Percentiles rank a stretch among this genome's conserved stretches.
Evolutionary conservation across 2,329 filamentous ascomycete genomes (phyloP).

Genomic region (Stachybotrys chlorohalonatus): DNA sequence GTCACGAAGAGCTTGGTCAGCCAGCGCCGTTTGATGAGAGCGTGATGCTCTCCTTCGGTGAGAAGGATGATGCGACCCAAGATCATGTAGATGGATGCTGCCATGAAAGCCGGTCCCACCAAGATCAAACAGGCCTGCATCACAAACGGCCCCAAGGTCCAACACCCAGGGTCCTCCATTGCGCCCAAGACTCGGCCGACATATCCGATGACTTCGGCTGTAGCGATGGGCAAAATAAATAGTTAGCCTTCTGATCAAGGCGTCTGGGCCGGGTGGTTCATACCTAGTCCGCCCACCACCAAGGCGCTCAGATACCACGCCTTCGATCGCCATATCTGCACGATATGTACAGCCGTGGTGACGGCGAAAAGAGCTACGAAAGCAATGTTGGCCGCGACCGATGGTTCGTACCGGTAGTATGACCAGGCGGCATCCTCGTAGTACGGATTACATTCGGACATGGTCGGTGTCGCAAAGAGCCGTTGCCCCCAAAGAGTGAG

Average conservation of each 20-base stretch:
- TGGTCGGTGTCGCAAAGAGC: background rate
- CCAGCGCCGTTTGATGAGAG: slow-evolving; percentile 28
- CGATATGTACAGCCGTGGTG: slow-evolving; percentile 10
- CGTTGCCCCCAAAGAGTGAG: background rate
- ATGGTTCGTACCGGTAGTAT: slow-evolving; percentile 14
- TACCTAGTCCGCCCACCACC: slow-evolving; percentile 13
- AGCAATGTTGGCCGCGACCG: slow-evolving; percentile 10
- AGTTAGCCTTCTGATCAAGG: background rate
- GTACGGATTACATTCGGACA: slow-evolving; percentile 9
- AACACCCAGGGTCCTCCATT: slow-evolving; percentile 24
- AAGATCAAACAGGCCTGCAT: slow-evolving; percentile 28
- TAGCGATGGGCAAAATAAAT: too few species aligned
- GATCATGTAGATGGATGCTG: slow-evolving; percentile 38
- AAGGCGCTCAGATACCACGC: slow-evolving; percentile 17
- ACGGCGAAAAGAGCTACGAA: slow-evolving; percentile 14
- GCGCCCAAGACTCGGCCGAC: slow-evolving; percentile 36
- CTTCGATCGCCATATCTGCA: slow-evolving; percentile 13
- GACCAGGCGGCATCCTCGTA: slow-evolving; percentile 13
- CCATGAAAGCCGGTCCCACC: slow-evolving; percentile 33
- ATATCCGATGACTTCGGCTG: slow-evolving; percentile 26
- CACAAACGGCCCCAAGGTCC: slow-evolving; percentile 25
- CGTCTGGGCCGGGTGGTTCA: background rate
- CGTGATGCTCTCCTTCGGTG: slow-evolving; percentile 23
- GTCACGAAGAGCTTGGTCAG: slow-evolving; percentile 39
- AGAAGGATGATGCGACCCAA: slow-evolving; percentile 26